phyloP scores from a whole-genome alignment of 2,329 filamentous ascomycete genomes.

The Tympanopsis confertula region DNA sequence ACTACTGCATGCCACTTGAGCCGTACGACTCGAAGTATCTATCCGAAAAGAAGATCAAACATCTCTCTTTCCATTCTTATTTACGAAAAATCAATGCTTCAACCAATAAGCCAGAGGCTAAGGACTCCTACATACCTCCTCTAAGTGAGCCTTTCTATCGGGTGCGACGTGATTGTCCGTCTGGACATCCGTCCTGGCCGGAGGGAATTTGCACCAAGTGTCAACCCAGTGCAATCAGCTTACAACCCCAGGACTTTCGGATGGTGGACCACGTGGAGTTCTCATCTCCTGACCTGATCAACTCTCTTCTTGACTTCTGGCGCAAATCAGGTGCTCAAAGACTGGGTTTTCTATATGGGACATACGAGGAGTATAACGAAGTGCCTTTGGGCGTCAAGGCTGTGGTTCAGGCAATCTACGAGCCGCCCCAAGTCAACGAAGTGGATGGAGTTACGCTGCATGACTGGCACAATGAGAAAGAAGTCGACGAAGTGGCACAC shows the following conservation, averaged over 20 bases:
- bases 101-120: slow-evolving; percentile 90
- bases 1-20: slow-evolving; percentile 95
- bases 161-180: slow-evolving; percentile 79
- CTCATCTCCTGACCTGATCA: slow-evolving; percentile 70
- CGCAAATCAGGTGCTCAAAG: slow-evolving; percentile 73
- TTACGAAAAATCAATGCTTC: slow-evolving; percentile 89
- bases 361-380: slow-evolving; percentile 80
- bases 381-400: slow-evolving; percentile 91
- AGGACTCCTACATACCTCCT: slow-evolving; percentile 90
- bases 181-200: slow-evolving; percentile 85
- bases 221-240: slow-evolving; percentile 88
- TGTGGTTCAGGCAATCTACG: slow-evolving; percentile 92
- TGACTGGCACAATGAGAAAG: slow-evolving; percentile 74
- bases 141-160: slow-evolving; percentile 86
- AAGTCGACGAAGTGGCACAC: slow-evolving; percentile 68
- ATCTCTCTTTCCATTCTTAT: slow-evolving; percentile 89
- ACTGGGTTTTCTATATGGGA: slow-evolving; percentile 81
- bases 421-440: slow-evolving; percentile 84
- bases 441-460: slow-evolving; percentile 75
- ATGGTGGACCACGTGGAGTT: slow-evolving; percentile 99
- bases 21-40: slow-evolving; percentile 85
- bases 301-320: slow-evolving; percentile 88
- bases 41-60: slow-evolving; percentile 95
- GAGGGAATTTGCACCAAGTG: slow-evolving; percentile 97
- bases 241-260: slow-evolving; percentile 85